phyloP scores from a whole-genome alignment of 352 stramenopile species.

The Pythium coloratum region DNA sequence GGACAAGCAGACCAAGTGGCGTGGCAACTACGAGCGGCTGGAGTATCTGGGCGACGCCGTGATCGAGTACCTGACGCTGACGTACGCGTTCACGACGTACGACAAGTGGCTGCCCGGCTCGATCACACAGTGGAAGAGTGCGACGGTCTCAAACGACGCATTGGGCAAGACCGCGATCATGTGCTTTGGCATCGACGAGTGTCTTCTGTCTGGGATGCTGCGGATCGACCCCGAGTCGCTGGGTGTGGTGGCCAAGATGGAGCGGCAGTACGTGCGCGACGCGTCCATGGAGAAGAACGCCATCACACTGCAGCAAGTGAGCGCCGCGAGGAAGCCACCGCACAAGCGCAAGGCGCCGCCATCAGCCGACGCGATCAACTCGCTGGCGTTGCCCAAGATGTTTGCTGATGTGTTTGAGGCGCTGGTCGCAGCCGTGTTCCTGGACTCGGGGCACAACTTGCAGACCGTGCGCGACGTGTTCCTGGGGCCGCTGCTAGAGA shows the following conservation, averaged over 20 bases:
- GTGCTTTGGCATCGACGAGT: conserved; percentile 83
- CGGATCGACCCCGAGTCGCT: conserved; percentile 70
- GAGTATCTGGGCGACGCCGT: conserved; percentile 89
- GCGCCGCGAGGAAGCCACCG: background rate
- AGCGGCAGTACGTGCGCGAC: conserved; percentile 48
- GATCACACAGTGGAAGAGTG: conserved; percentile 82
- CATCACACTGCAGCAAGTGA: background rate
- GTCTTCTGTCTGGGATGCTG: conserved; percentile 64
- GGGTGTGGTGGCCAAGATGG: conserved; percentile 43
- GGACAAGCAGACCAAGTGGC: conserved; percentile 50
- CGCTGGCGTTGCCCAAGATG: conserved; percentile 74
- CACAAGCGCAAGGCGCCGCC: conserved; percentile 1
- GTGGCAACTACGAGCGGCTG: conserved; percentile 86
- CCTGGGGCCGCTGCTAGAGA: conserved; percentile 70
- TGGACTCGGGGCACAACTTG: conserved; percentile 75
- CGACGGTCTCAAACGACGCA: conserved; percentile 84
- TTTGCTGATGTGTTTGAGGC: conserved; percentile 89
- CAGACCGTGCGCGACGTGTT: conserved; percentile 80
- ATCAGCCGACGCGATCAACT: conserved; percentile 29
- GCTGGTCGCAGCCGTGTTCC: conserved; percentile 83
- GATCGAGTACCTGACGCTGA: conserved; percentile 88
- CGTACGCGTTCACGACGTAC: conserved; percentile 76
- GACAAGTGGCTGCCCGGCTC: conserved; percentile 75
- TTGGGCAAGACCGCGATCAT: conserved; percentile 78
- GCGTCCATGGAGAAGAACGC: background rate